Base-by-base conservation (phyloP, 306 rosid genomes). In the Pyrus communis region DNA sequence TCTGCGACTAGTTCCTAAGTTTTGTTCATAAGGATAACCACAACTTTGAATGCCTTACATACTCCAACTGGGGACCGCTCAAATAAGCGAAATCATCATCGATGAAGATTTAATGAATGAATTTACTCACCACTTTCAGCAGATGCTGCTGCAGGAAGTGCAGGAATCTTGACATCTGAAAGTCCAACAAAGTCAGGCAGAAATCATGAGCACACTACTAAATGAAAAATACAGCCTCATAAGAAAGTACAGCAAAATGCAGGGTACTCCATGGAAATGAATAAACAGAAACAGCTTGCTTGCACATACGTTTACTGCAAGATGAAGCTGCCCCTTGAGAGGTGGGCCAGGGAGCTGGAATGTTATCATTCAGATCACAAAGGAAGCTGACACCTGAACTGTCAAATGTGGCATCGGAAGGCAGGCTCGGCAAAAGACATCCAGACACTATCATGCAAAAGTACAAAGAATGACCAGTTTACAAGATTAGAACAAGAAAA, bases 311-410 rank as follows among this genome's bases (percentile, higher is more conserved):
- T 84, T 88, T 92, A 83, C 86, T 89, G 82, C 99, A 92, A 12
- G 97, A 84, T 30, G 97, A 92, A 84, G 89, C 57, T 60, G 92
- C 78, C 52, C 75, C 69, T 77, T 90, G 89, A 67, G 88, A 74
- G 63, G 89, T 77, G 65, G 99, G 97, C 99, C 99, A 95, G 30
- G 92, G 97, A 79, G 99, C 99, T 28, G 97, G 92, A 85, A 95
- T 91, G 86, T 95, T 93, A 87, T 95, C 99, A 74, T 95, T 95
- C 62, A 95, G 84, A 86, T 95, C 99, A 80, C 97, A 95, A 73
- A 91, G 86, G 82, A 95, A 92, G 86, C 96, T 92, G 75, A 95
- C 84, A 70, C 97, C 99, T 4, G 97, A 85, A 74, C 62, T 77
- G 81, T 95, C 99, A 76, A 95, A 86, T 67, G 92, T 83, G 70